phyloP scores from a whole-genome alignment of 192 early-diverging fungal species.

The Backusella macrospora region DNA sequence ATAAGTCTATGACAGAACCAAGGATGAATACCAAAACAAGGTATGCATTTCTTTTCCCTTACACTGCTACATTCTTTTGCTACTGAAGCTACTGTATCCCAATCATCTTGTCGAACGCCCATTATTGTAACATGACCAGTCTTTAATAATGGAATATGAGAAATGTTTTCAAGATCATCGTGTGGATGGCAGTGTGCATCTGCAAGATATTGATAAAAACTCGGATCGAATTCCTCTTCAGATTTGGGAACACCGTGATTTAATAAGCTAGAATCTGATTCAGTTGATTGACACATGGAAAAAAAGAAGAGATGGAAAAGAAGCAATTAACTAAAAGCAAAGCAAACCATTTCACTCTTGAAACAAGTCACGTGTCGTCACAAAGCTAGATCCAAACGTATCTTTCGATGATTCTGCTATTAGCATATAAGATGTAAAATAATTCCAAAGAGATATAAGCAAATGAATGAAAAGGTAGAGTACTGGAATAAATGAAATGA shows the following conservation, averaged over 20 bases:
- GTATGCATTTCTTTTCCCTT: slow-evolving; percentile 25
- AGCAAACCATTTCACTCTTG: not conserved
- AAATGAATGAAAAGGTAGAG: no score
- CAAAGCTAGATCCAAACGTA: no score
- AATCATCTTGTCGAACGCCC: slow-evolving; percentile 43
- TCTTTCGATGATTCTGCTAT: no score
- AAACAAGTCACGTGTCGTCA: not conserved
- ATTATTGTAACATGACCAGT: slow-evolving; percentile 41
- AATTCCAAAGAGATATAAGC: no score
- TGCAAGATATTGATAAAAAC: slow-evolving; percentile 24
- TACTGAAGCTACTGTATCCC: slow-evolving; percentile 31
- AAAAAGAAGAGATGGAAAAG: not conserved
- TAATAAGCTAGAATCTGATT: not conserved
- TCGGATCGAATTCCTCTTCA: not conserved
- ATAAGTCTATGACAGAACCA: slow-evolving; percentile 35
- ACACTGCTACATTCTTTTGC: slow-evolving; percentile 12
- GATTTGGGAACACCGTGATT: slow-evolving; percentile 4
- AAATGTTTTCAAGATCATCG: slow-evolving; percentile 28
- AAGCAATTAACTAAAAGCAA: not conserved
- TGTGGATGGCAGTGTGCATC: slow-evolving; percentile 46
- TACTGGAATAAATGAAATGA: no score
- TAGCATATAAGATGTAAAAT: no score
- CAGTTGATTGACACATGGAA: slow-evolving; percentile 12
- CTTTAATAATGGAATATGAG: slow-evolving; percentile 20
- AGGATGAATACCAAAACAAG: slow-evolving; percentile 43